Conservation (phyloP, 306 rosid species). For the Chamaecrista fasciculata region DNA sequence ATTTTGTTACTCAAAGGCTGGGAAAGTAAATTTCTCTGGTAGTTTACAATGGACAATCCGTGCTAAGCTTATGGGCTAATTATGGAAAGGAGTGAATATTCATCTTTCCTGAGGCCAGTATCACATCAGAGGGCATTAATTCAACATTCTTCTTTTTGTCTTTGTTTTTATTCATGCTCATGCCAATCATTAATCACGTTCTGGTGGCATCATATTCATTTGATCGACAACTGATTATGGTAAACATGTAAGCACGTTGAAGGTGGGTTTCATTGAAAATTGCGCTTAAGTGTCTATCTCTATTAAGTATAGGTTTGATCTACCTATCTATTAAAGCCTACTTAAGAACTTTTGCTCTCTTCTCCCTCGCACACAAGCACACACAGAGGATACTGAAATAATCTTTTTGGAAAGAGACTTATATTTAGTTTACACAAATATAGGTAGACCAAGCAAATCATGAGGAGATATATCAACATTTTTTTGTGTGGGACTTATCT, state of each 20-base stretch:
- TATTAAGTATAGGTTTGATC: not conserved
- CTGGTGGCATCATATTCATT: not conserved
- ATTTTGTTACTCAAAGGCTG: not conserved
- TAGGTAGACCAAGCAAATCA: not conserved
- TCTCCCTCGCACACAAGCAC: too few species aligned
- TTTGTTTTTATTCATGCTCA: not conserved
- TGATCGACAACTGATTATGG: not conserved
- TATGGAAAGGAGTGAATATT: constrained; percentile 1
- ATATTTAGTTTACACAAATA: too few species aligned
- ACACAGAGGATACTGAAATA: too few species aligned
- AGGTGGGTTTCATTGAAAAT: too few species aligned
- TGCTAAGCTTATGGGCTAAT: not conserved
- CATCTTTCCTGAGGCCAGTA: not conserved
- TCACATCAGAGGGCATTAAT: not conserved
- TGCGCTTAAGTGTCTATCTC: not conserved
- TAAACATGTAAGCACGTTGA: too few species aligned
- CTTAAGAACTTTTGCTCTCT: too few species aligned
- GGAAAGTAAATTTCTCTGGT: not conserved
- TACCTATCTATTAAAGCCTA: not conserved
- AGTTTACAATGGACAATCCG: not conserved
- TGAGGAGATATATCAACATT: not conserved
- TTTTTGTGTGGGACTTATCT: not conserved
- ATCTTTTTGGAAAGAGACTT: too few species aligned
- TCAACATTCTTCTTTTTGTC: not conserved
- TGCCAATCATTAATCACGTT: not conserved